These are phyloP conservation scores for Excoecaria agallocha DNA, from an alignment of 345 rosid genomes.

Conservation along the genomic window DNA sequence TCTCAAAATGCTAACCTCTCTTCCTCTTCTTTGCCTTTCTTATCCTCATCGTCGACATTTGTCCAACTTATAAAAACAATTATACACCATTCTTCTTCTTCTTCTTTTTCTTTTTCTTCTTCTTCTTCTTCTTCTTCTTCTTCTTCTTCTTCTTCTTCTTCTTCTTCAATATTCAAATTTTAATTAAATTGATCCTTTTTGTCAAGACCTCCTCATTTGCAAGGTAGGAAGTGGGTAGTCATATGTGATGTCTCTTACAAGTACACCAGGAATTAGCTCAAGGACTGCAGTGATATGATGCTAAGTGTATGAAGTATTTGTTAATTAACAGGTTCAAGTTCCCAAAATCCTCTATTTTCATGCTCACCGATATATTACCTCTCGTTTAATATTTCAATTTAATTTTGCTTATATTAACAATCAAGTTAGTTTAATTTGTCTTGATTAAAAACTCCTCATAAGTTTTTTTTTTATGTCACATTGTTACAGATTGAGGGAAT, in stretches of 20 bases:
- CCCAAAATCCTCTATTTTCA: slow-evolving; percentile 73
- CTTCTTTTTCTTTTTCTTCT: background rate
- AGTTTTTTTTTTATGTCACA: background rate
- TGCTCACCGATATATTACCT: slow-evolving; percentile 56
- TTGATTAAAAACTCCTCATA: too few relatives aligned
- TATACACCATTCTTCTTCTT: background rate
- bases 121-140: background rate
- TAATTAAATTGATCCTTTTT: too few relatives aligned
- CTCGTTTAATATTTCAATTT: background rate
- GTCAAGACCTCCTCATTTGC: slow-evolving; percentile 46
- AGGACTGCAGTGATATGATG: slow-evolving; percentile 84
- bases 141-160: too few relatives aligned
- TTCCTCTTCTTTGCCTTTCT: too few relatives aligned
- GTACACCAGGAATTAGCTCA: slow-evolving; percentile 53
- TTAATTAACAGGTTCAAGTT: slow-evolving; percentile 67
- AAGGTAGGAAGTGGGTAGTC: slow-evolving; percentile 72
- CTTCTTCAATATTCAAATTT: too few relatives aligned
- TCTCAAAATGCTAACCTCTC: too few relatives aligned
- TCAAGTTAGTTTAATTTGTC: background rate
- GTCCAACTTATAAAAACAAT: too few relatives aligned
- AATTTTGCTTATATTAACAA: background rate
- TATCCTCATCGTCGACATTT: too few relatives aligned
- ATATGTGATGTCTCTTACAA: slow-evolving; percentile 67
- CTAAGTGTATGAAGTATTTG: slow-evolving; percentile 83
- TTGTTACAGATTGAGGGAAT: background rate